Evolutionary conservation across 345 rosid genomes (phyloP), one percentile per base, ranked within the genome.

Genomic region (Dipteronia dyeriana): DNA sequence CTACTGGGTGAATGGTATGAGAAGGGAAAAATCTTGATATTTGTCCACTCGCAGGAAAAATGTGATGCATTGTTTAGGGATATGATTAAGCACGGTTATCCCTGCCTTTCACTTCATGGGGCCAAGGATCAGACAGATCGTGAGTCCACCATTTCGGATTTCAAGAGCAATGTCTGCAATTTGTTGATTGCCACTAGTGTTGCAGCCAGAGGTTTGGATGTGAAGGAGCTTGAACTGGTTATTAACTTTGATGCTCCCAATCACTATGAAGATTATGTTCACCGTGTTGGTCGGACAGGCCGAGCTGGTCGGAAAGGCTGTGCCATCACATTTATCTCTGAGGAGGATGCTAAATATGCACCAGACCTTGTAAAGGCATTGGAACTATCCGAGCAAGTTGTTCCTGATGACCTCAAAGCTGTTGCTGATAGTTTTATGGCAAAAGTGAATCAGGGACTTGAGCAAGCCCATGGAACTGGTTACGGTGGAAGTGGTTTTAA

Each of bases 401-500:
- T 94, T 80, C 98, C 97, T 29, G 90, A 87, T 70, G 98, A 96
- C 83, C 85, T 96, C 80, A 92, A 88, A 82, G 93, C 97, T 69
- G 78, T 96, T 71, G 91, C 99, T 70, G 95, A 94, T 82, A 80
- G 97, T 71, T 96, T 94, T 80, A 89, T 92, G 97, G 90, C 88
- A 11, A 96, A 90, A 85, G 99, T 96, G 74, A 96, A 83, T 83
- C 97, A 94, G 83, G 98, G 98, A 59, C 88, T 91, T 70, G 97
- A 96, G 86, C 97, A 94, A 86, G 97, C 95, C 74, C 98, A 94
- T 81, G 98, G 98, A 74, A 94, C 98, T 74, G 98, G 97, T 72
- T 94, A 94, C 71, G 98, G 99, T 78, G 99, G 99, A 70, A 96
- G 97, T 84, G 98, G 99, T 54, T 96, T 94, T 82, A 96, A 96